Percentiles rank a stretch among this genome's conserved stretches.
phyloP scores from a whole-genome alignment of 1,139 yeast genomes.

The Geotrichum phurueaensis region DNA sequence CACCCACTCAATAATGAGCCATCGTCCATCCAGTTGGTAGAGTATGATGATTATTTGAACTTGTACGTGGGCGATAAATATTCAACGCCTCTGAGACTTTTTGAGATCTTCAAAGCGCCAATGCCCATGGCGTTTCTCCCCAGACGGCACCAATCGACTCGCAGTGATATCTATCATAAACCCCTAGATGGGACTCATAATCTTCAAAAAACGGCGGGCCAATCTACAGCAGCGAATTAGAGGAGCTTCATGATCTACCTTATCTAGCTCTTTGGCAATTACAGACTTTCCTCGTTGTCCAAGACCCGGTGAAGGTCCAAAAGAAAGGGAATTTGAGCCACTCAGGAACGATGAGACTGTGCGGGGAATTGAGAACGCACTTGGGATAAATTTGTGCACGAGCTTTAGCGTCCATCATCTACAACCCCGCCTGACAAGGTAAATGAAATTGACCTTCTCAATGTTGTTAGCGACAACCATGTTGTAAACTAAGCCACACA shows the following conservation, averaged over 20 bases:
- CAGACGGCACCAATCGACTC: slow-evolving; percentile 6
- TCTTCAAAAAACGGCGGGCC: slow-evolving; percentile 4
- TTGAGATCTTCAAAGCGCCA: not conserved
- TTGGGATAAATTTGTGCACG: slow-evolving; percentile 24
- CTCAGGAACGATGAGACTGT: slow-evolving; percentile 65
- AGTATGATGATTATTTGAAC: not conserved
- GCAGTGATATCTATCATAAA: slow-evolving; percentile 15
- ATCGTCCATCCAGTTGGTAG: slow-evolving; percentile 12
- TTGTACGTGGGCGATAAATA: slow-evolving; percentile 15
- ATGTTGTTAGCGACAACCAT: slow-evolving; percentile 1
- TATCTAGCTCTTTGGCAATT: slow-evolving; percentile 8
- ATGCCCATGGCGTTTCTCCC: slow-evolving; percentile 6
- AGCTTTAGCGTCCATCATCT: slow-evolving; percentile 13
- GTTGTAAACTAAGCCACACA: not conserved
- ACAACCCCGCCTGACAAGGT: slow-evolving; percentile 9
- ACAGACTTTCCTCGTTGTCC: slow-evolving; percentile 5
- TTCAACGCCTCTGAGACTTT: slow-evolving; percentile 12
- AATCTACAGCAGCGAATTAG: not conserved
- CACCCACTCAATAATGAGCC: slow-evolving; percentile 14
- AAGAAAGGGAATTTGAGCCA: slow-evolving; percentile 52
- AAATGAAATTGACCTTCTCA: slow-evolving; percentile 5
- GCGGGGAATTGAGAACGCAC: slow-evolving; percentile 38
- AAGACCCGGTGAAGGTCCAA: slow-evolving; percentile 12
- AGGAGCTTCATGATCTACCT: slow-evolving; percentile 12
- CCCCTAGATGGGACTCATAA: slow-evolving; percentile 14